Base-by-base conservation (phyloP, 164 flowering plant genomes). In the Paratinospora sagittata region DNA sequence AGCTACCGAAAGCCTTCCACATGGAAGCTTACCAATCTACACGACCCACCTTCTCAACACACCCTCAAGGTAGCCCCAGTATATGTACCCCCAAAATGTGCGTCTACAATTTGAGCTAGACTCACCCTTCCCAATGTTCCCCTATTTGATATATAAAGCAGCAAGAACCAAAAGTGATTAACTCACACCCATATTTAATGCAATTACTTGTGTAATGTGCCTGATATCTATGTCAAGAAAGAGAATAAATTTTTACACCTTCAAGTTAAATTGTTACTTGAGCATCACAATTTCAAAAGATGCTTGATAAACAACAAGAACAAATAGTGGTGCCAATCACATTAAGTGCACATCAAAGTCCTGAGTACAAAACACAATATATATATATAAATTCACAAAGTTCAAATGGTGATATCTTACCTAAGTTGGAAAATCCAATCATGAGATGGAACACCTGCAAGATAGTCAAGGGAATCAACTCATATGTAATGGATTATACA, bases 371-470 rank as follows among this genome's bases (percentile, higher is more conserved):
- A 36, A 36, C 21, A n/a, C 4, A 47, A 61, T 16, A 16, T 8
- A 17, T 23, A 57, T 16, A 0, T 26, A 37, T 52, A 33, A 12
- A 12, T 24, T 2, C 12, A 43, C 17, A 37, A 26, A n/a, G 21
- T 17, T n/a, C 13, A 26, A 70, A 21, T 39, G 69, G 8, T 19
- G 39, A 16, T 34, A 9, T 45, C 88, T 83, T 82, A 92, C 97
- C 94, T 27, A 81, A 10, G 75, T 86, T 90, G 61, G 91, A 85
- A 69, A 84, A 78, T 67, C 96, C 97, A 77, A 93, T 88, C 81
- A 93, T 45, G 43, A 91, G 82, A 84, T 90, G 98, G 82, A 93
- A 85, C 14, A 93, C 98, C 98, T 93, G 95, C 78, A 85, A 23
- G 61, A n/a, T 9, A n/a, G 9, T 8, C 6, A 55, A 55, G 24